These are phyloP conservation scores for Aspergillus fumigatiaffinis DNA, from an alignment of 2,329 filamentous ascomycete species.

Conservation along the genomic window DNA sequence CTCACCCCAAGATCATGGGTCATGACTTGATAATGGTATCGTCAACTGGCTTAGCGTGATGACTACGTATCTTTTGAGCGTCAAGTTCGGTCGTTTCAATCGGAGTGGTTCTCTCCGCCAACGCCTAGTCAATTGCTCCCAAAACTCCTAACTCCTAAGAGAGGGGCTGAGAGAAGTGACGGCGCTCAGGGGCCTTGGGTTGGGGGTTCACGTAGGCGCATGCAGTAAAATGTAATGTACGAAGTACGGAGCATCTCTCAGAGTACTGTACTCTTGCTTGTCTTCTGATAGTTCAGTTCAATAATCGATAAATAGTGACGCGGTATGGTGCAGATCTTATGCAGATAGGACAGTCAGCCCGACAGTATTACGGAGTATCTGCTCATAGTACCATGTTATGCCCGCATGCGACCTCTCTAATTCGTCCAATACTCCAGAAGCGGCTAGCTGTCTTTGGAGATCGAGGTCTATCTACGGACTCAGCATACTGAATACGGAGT, in stretches of 20 bases:
- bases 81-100: background rate
- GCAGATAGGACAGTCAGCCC: background rate
- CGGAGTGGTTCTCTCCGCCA: background rate
- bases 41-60: background rate
- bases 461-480: background rate
- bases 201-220: background rate
- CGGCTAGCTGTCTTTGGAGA: background rate
- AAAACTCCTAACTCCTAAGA: background rate
- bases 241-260: background rate
- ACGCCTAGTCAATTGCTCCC: background rate
- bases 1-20: background rate
- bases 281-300: background rate
- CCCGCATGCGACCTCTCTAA: background rate
- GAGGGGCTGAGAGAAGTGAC: background rate
- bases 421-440: background rate
- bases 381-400: background rate
- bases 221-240: background rate
- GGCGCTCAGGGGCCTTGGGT: background rate
- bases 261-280: background rate
- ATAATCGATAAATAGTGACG: background rate
- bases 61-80: background rate
- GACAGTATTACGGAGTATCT: background rate
- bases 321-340: background rate
- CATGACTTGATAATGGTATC: background rate
- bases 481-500: no score